phyloP scores from a whole-genome alignment of 78 protist species.

The Ministeria vibrans region DNA sequence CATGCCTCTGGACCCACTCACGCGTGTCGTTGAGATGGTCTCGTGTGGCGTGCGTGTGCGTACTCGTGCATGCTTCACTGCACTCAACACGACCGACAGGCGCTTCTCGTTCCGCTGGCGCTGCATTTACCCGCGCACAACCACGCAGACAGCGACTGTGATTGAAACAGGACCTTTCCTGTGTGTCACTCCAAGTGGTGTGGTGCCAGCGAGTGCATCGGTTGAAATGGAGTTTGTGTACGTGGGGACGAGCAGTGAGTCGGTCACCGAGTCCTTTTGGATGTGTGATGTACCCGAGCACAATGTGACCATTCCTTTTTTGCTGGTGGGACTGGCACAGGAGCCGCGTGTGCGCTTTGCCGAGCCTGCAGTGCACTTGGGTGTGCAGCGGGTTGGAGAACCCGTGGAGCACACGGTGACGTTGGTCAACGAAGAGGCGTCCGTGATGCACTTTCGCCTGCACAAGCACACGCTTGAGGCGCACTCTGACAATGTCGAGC shows the following conservation, averaged over 20 bases:
- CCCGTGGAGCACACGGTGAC: constrained; percentile 8
- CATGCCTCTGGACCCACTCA: background rate
- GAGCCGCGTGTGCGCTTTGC: background rate
- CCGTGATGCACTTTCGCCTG: constrained; percentile 55
- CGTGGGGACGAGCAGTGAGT: background rate
- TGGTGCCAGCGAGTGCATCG: background rate
- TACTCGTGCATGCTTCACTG: background rate
- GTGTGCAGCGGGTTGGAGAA: background rate
- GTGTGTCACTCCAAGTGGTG: background rate
- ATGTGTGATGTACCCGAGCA: background rate
- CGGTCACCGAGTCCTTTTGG: constrained; percentile 2
- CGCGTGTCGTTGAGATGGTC: background rate
- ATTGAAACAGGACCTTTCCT: too few species aligned
- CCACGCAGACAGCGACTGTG: background rate
- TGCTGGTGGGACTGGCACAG: background rate
- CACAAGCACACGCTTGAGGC: constrained; percentile 9
- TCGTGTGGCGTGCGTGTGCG: background rate
- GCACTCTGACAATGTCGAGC: background rate
- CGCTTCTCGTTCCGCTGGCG: background rate
- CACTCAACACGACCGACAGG: background rate
- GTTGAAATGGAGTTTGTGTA: background rate
- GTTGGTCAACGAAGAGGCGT: constrained; percentile 47
- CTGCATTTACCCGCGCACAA: background rate
- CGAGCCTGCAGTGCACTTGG: background rate
- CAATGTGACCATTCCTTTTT: background rate